Evolutionary conservation across 2,329 filamentous ascomycete species (phyloP), one percentile per base, ranked within the genome.

Genomic region (Allantophomopsis cytisporea): DNA sequence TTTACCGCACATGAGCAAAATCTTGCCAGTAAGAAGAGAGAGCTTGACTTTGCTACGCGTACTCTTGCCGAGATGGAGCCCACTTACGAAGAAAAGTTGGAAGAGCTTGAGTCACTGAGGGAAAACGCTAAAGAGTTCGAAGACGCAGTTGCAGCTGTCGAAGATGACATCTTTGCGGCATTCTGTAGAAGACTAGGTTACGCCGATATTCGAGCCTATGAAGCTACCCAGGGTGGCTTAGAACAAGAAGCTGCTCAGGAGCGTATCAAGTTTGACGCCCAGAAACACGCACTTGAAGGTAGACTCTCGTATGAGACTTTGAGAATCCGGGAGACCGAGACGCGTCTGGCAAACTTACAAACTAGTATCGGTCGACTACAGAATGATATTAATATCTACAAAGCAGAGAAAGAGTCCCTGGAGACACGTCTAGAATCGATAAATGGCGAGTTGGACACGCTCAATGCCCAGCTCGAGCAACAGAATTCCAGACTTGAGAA

Each of bases 111-210:
- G 40, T 75, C 67, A 23, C 62, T 80, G 14, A 66, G 73, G 33
- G 57, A 62, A 35, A 68, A 68, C 18, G 70, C 83, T 10, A 58
- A 69, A 34, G 61, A 66, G 37, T 69, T 72, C 37, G 65, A 74
- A 50, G 63, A 69, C 18, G 76, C 82, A 2, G 83, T 96, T 44
- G 74, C 81, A 34, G 71, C 76, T 40, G 83, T 94, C 14, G 87
- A 95, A 55, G 91, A 98, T 55, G 73, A 87, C 50, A 71, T 98
- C 21, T 98, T 95, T 58, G 69, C 70, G 16, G 69, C 69, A 32
- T 98, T 98, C 63, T 98, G 91, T 63, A 73, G 77, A 50, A 76
- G 83, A 40, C 75, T 95, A 15, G 86, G 88, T 1, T 96, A 94
- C 57, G 70, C 75, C 42, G 81, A 93, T 52, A 93, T 98, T 47